Evolutionary conservation across 331 rosid genomes (phyloP), one percentile per base, ranked within the genome.

Genomic region (Arachis monticola): DNA sequence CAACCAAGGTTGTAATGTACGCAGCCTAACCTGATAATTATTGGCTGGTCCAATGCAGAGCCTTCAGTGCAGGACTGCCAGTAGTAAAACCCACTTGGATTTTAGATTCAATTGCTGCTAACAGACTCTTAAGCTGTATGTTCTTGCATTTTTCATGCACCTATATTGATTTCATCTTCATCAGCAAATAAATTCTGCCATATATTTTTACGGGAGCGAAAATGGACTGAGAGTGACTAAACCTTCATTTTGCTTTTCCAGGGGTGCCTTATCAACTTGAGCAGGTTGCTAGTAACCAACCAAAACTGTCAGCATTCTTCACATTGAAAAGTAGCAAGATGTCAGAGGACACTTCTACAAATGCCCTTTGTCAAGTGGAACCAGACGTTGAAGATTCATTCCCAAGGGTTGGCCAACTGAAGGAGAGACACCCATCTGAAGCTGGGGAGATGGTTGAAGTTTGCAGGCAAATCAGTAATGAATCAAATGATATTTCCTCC

Each of bases 51-150:
- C 67, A 57, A 72, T 81, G 31, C 85, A 93, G 98, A 85, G 83
- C 92, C 79, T 93, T 93, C 84, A 93, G 96, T 35, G 83, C 89
- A 60, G 97, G 97, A 52, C 88, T 93, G 32, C 98, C 98, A 0
- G 89, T 93, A 30, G 97, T 93, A 62, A 93, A 91, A 81, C 97
- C 98, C 59, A 64, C 86, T 41, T 93, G 98, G 98, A 78, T 93
- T 76, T 86, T 91, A 72, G 96, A 93, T 71, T 93, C 98, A 6
- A 84, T 91, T 81, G 85, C 93, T 56, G 88, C 96, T 42, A 85
- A 85, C 73, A 88, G 82, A 71, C 97, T 91, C 59, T 84, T 93
- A 83, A 89, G 87, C 73, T 91, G 98, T 93, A 89, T 84, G 96
- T 76, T 70, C 27, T 42, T 71, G 52, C 70, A 13, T 50, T 73